Percentiles rank a stretch among this genome's conserved stretches.
Conservation (phyloP, 768 basidiomycete species). For the Crucibulum laeve region DNA sequence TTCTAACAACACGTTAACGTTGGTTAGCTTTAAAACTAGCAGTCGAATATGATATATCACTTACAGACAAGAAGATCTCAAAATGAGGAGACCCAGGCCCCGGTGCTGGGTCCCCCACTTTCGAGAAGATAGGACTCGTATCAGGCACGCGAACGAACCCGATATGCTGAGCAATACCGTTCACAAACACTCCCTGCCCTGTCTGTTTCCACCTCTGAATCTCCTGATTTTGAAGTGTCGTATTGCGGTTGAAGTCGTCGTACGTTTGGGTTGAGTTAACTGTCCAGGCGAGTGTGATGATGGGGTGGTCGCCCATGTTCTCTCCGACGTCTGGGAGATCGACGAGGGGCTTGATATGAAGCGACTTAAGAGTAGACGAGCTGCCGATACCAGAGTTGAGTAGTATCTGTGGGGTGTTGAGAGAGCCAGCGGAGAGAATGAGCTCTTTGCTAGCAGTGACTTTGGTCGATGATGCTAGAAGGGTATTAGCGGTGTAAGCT, state of each 20-base stretch:
- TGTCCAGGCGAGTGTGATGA: slow-evolving; percentile 15
- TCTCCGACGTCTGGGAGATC: slow-evolving; percentile 25
- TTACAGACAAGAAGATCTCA: slow-evolving; percentile 25
- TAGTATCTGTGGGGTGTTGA: slow-evolving; percentile 29
- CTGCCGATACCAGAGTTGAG: slow-evolving; percentile 31
- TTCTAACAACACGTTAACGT: not conserved
- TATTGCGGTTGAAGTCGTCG: slow-evolving; percentile 18
- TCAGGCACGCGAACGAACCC: slow-evolving; percentile 20
- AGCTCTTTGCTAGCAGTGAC: slow-evolving; percentile 26
- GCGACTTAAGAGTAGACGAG: slow-evolving; percentile 7
- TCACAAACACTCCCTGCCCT: slow-evolving; percentile 22
- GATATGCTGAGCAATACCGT: slow-evolving; percentile 15
- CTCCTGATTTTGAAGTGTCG: slow-evolving; percentile 13
- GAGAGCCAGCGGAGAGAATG: slow-evolving; percentile 30
- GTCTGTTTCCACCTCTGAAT: slow-evolving; percentile 23
- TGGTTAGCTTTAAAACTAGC: not conserved
- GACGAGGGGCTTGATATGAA: slow-evolving; percentile 19
- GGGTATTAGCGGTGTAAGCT: not conserved
- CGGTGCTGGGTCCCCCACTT: slow-evolving; percentile 22
- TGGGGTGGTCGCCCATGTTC: slow-evolving; percentile 26
- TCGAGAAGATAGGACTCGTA: slow-evolving; percentile 14
- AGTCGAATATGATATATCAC: slow-evolving; percentile 4
- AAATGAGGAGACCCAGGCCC: slow-evolving; percentile 28
- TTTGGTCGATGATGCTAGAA: slow-evolving; percentile 6
- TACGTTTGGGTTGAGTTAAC: slow-evolving; percentile 22